Percentiles rank a stretch among this genome's conserved stretches.
phyloP scores from a whole-genome alignment of 257 asterid species.

The Nicotiana paniculata region DNA sequence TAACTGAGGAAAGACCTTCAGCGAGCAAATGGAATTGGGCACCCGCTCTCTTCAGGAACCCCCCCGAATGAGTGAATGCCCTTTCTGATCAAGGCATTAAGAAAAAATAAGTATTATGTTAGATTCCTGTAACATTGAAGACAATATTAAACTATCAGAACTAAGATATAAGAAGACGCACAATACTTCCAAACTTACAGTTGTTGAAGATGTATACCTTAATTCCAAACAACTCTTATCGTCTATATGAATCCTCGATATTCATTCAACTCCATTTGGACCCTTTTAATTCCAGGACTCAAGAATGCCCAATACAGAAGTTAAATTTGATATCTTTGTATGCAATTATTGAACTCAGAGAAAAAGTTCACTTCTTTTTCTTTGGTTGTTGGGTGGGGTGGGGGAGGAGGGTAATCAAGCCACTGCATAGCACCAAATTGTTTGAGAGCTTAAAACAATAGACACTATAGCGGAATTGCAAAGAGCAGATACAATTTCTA shows the following conservation, averaged over 20 bases:
- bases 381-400: no score
- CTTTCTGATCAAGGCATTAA: slow-evolving; percentile 4
- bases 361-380: background rate
- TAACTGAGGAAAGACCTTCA: background rate
- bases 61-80: slow-evolving; percentile 12
- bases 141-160: background rate
- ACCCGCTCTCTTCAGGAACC: slow-evolving; percentile 10
- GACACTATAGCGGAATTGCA: background rate
- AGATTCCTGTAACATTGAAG: background rate
- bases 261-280: slow-evolving; percentile 1
- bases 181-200: background rate
- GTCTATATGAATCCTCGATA: background rate
- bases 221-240: background rate
- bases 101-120: background rate
- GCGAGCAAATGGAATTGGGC: slow-evolving; percentile 1
- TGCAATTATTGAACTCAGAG: background rate
- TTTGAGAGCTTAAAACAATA: background rate
- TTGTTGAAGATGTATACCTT: background rate
- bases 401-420: background rate
- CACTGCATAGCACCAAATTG: background rate
- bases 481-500: background rate
- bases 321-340: background rate
- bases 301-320: background rate
- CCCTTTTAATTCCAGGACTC: background rate
- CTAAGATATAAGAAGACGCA: background rate